Percentiles rank a stretch among this genome's conserved stretches.
phyloP scores from a whole-genome alignment of 257 asterid species.

The Lavandula angustifolia region DNA sequence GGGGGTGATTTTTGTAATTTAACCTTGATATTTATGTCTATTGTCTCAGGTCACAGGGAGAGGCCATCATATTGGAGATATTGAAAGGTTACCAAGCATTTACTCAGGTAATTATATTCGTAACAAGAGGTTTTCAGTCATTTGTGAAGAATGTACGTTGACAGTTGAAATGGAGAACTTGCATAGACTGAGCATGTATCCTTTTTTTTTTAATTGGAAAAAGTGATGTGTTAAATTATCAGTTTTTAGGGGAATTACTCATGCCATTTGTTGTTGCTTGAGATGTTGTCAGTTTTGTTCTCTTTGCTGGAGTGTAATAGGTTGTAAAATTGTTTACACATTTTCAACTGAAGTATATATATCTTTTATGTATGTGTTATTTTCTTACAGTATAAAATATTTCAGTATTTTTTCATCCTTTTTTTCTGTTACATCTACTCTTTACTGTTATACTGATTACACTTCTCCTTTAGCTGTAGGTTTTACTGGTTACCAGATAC shows the following conservation, averaged over 20 bases:
- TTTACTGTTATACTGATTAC: constrained; percentile 14
- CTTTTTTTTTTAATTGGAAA: not conserved
- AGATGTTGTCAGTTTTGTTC: not conserved
- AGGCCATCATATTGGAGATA: constrained; percentile 96
- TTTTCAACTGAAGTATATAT: not conserved
- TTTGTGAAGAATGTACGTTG: not conserved
- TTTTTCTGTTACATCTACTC: constrained; percentile 11
- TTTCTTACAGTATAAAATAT: not conserved
- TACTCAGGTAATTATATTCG: constrained; percentile 66
- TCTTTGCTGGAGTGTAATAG: not conserved
- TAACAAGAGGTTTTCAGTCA: constrained; percentile 13
- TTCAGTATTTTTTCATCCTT: not conserved
- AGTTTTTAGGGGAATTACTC: not conserved
- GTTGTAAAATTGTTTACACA: not conserved
- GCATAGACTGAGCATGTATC: not conserved
- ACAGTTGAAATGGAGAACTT: not conserved
- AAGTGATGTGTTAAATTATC: not conserved
- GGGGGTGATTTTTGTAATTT: constrained; percentile 18
- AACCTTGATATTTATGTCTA: constrained; percentile 15
- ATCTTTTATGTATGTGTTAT: too few species aligned
- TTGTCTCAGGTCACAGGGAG: constrained; percentile 86
- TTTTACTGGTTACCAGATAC: constrained; percentile 28
- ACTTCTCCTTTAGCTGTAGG: constrained; percentile 17
- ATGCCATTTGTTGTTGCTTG: not conserved
- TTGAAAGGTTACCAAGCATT: constrained; percentile 98